Evolutionary conservation across 2,329 filamentous ascomycete genomes (phyloP).

Genomic region (Fusarium pilosicola): DNA sequence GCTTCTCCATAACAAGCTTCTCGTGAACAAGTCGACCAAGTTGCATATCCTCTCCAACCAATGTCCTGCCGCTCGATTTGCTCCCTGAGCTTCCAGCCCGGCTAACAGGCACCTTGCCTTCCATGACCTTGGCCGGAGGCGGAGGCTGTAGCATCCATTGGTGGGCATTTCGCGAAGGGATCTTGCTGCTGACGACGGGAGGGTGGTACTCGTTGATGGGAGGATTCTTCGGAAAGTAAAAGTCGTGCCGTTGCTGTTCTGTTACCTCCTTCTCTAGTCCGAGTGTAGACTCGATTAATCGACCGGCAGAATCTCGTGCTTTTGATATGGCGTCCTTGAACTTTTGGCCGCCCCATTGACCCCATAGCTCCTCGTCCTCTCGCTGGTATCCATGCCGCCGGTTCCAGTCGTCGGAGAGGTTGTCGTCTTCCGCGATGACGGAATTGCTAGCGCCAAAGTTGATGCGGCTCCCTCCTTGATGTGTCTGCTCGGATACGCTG

Average conservation of each 20-base stretch:
- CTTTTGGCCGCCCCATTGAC: slow-evolving; percentile 67
- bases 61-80: slow-evolving; percentile 58
- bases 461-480: slow-evolving; percentile 50
- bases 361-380: slow-evolving; percentile 90
- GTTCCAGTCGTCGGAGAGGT: slow-evolving; percentile 71
- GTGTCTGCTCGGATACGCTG: slow-evolving; percentile 53
- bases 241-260: slow-evolving; percentile 65
- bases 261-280: slow-evolving; percentile 63
- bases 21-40: slow-evolving; percentile 57
- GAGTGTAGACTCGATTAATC: slow-evolving; percentile 63
- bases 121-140: slow-evolving; percentile 90
- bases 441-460: slow-evolving; percentile 46
- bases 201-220: slow-evolving; percentile 89
- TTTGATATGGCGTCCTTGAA: slow-evolving; percentile 68
- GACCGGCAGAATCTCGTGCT: slow-evolving; percentile 65
- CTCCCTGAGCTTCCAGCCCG: slow-evolving; percentile 69
- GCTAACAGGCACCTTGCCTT: slow-evolving; percentile 79
- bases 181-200: slow-evolving; percentile 82
- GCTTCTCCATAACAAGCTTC: slow-evolving; percentile 58
- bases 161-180: slow-evolving; percentile 74
- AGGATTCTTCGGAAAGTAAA: slow-evolving; percentile 71
- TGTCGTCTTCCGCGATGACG: slow-evolving; percentile 52
- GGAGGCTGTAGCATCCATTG: slow-evolving; percentile 95
- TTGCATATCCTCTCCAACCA: slow-evolving; percentile 54
- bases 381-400: slow-evolving; percentile 78